Evolutionary conservation across 768 basidiomycete species (phyloP), one percentile per base, ranked within the genome.

Genomic region (Phanerodontia chrysosporium): DNA sequence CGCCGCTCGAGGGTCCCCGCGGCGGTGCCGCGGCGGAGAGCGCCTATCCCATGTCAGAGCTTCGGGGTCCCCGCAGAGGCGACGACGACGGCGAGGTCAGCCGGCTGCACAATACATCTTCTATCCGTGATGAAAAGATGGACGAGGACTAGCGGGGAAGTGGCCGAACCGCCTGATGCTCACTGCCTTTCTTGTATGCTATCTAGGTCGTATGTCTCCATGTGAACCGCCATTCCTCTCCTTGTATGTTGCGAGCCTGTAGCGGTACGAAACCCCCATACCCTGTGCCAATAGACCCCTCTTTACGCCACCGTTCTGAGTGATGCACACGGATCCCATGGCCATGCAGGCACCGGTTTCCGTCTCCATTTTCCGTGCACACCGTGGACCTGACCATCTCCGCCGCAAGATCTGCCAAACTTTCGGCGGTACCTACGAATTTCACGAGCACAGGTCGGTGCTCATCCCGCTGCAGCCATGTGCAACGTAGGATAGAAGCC

Each of bases 41-140:
- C 36, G 55, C 35, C 51, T 49, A 45, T 56, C 56, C 52, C 42
- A 27, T 60, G 21, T 53, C 44, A 36, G 62, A 59, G 28, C 56
- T 57, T 18, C 62, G 61, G 65, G 58, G 55, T 29, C 51, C 62
- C 9, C 65, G 62, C 57, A 57, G 67, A 30, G 28, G 63, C 27
- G n/a, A 54, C 35, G 65, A 66, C 32, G 67, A 66, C 27, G 63
- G 60, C 39, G 64, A 58, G 57, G 62, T 62, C n/a, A 30, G 36
- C 30, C 57, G 56, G 5, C 45, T 29, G 35, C 30, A 49, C 45
- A 46, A 44, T 28, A 52, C 51, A 22, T 59, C 29, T 59, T 62
- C 62, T 22, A 49, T 60, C 16, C 58, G 62, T 48, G 60, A 64
- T 55, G 60, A 61, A 30, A 35, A 49, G 48, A 62, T 61, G 57